phyloP scores from a whole-genome alignment of 225 moss, liverwort and hornwort species.

The Polytrichum commune region DNA sequence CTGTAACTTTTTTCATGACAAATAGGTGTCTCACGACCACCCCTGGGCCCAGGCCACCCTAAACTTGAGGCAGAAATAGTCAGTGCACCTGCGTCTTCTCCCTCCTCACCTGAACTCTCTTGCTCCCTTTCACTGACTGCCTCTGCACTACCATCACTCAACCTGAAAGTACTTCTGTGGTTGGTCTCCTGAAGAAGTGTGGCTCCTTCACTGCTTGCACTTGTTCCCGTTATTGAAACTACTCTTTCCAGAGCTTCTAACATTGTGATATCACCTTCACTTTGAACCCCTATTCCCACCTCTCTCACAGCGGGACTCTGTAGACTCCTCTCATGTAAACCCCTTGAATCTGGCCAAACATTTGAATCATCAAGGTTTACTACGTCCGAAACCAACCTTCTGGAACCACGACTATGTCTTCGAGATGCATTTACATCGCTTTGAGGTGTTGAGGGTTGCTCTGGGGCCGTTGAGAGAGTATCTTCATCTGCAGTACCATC shows the following conservation, averaged over 20 bases:
- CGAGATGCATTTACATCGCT: constrained; percentile 14
- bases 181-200: constrained; percentile 30
- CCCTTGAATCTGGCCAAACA: constrained; percentile 34
- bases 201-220: constrained; percentile 26
- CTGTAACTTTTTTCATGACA: constrained; percentile 66
- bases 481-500: constrained; percentile 23
- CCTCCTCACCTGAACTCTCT: constrained; percentile 67
- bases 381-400: constrained; percentile 36
- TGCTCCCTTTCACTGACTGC: constrained; percentile 39
- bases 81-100: constrained; percentile 32
- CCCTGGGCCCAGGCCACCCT: constrained; percentile 37
- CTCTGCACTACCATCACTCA: constrained; percentile 38
- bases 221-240: constrained; percentile 30
- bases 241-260: constrained; percentile 40
- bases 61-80: constrained; percentile 29
- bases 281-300: constrained; percentile 21
- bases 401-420: constrained; percentile 12
- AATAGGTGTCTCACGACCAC: constrained; percentile 58
- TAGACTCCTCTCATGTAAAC: constrained; percentile 33
- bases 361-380: constrained; percentile 36
- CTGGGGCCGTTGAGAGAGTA: constrained; percentile 13
- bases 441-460: constrained; percentile 20
- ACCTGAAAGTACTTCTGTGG: constrained; percentile 42
- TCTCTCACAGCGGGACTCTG: constrained; percentile 29
- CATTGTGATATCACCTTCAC: constrained; percentile 35